phyloP scores from a whole-genome alignment of 805 yeast genomes.

The Candida arabinofermentans region DNA sequence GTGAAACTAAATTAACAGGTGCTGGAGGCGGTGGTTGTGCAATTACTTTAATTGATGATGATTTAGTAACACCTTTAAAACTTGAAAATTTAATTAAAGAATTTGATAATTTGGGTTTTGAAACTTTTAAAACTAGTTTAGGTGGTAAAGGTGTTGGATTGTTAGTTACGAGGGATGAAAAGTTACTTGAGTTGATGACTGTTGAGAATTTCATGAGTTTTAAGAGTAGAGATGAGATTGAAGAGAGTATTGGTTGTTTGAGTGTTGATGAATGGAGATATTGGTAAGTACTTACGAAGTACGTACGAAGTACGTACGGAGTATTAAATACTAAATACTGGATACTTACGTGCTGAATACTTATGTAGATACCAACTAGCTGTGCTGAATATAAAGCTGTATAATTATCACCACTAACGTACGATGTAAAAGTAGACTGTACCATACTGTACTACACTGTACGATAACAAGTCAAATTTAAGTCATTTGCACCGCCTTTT shows the following conservation, averaged over 20 bases:
- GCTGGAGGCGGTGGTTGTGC: slow-evolving; percentile 99
- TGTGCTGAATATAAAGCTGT: too few species aligned
- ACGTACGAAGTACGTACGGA: background rate
- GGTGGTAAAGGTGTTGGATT: slow-evolving; percentile 91
- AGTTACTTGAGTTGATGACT: slow-evolving; percentile 10
- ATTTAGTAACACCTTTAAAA: slow-evolving; percentile 30
- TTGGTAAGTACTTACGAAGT: too few species aligned
- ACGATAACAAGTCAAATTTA: too few species aligned
- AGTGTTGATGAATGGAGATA: slow-evolving; percentile 48
- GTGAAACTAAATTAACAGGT: slow-evolving; percentile 92
- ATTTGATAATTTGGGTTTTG: slow-evolving; percentile 51
- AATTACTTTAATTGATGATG: slow-evolving; percentile 67
- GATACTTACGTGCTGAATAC: too few species aligned
- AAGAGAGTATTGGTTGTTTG: slow-evolving; percentile 42
- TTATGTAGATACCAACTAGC: too few species aligned
- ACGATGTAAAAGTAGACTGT: too few species aligned
- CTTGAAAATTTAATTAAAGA: slow-evolving; percentile 34
- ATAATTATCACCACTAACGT: too few species aligned
- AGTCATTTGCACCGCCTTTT: too few species aligned
- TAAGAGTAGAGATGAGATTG: slow-evolving; percentile 43
- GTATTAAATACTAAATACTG: too few species aligned
- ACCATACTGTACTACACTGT: too few species aligned
- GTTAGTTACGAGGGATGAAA: slow-evolving; percentile 20
- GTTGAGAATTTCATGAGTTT: slow-evolving; percentile 38
- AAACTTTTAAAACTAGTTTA: slow-evolving; percentile 70